Percentiles rank a stretch among this genome's conserved stretches.
Evolutionary conservation across 805 yeast genomes (phyloP).

Genomic region (Saccharomycopsis sp.): DNA sequence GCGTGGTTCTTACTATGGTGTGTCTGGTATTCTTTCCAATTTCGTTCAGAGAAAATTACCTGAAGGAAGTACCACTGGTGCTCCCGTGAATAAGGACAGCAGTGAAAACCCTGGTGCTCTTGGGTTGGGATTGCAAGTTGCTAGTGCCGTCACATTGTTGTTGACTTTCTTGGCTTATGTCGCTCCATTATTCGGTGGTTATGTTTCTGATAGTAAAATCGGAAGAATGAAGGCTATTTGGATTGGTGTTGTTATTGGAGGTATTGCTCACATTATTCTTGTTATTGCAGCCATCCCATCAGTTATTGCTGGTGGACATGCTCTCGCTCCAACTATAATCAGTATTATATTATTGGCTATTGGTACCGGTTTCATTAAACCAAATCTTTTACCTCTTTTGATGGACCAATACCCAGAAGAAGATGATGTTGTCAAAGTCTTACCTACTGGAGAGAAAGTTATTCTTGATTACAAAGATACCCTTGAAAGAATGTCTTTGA

Average conservation of each 20-base stretch:
- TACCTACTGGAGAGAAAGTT: constrained; percentile 22
- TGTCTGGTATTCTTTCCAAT: constrained; percentile 38
- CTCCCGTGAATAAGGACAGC: constrained; percentile 29
- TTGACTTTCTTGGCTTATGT: constrained; percentile 45
- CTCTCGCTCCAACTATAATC: constrained; percentile 31
- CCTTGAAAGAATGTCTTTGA: constrained; percentile 32
- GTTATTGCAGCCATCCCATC: constrained; percentile 43
- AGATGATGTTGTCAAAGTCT: constrained; percentile 50
- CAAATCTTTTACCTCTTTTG: constrained; percentile 33
- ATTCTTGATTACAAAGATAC: constrained; percentile 17
- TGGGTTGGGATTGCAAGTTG: constrained; percentile 37
- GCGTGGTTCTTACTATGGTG: constrained; percentile 49
- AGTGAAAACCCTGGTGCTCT: constrained; percentile 45
- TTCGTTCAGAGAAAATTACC: constrained; percentile 50
- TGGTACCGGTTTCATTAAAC: constrained; percentile 38
- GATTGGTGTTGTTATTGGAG: constrained; percentile 43
- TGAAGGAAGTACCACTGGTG: constrained; percentile 39
- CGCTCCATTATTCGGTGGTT: constrained; percentile 48
- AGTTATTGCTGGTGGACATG: constrained; percentile 21
- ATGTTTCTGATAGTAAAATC: constrained; percentile 40
- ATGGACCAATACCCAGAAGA: constrained; percentile 58
- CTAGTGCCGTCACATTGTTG: constrained; percentile 42
- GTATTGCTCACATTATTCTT: constrained; percentile 41
- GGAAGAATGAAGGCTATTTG: constrained; percentile 45
- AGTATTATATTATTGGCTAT: constrained; percentile 25